Percentiles rank a stretch among this genome's conserved stretches.
These are phyloP conservation scores for Yamagishiella unicocca DNA, from an alignment of 139 green algal species.

Conservation along the genomic window DNA sequence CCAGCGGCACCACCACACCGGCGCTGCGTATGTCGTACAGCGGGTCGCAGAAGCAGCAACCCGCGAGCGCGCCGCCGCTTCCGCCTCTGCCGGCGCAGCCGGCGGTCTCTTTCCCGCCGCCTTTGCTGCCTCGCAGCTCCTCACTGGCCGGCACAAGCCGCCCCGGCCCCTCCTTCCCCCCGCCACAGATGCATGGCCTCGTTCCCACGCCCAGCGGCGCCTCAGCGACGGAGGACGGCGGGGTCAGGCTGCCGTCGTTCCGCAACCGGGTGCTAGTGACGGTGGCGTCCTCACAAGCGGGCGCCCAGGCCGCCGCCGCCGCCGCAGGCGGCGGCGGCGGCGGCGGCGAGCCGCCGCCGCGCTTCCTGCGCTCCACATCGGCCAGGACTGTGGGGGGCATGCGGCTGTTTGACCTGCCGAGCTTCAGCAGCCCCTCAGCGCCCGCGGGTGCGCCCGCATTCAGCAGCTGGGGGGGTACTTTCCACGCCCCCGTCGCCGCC, in stretches of 20 bases:
- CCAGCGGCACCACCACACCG: not conserved
- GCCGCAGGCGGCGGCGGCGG: not conserved
- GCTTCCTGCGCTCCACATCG: not conserved
- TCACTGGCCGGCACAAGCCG: too few species aligned
- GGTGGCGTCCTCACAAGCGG: not conserved
- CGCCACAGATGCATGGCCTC: too few species aligned
- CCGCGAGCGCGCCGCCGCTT: not conserved
- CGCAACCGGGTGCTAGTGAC: constrained; percentile 24
- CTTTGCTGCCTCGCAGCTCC: too few species aligned
- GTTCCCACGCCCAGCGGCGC: too few species aligned
- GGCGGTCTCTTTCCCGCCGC: not conserved
- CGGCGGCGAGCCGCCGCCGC: not conserved
- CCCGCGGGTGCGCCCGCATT: too few species aligned
- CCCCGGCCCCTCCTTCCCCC: too few species aligned
- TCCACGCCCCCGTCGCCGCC: too few species aligned
- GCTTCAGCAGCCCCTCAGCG: not conserved
- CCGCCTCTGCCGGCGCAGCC: not conserved
- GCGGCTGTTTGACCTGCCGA: not conserved
- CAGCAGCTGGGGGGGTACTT: too few species aligned
- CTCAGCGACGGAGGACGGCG: not conserved
- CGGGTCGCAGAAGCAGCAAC: not conserved
- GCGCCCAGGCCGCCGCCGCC: not conserved
- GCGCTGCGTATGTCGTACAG: constrained; percentile 1
- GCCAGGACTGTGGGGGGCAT: not conserved
- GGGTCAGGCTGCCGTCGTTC: constrained; percentile 9